phyloP scores from a whole-genome alignment of 495 filamentous ascomycete species.

The Jackrogersella minutella region DNA sequence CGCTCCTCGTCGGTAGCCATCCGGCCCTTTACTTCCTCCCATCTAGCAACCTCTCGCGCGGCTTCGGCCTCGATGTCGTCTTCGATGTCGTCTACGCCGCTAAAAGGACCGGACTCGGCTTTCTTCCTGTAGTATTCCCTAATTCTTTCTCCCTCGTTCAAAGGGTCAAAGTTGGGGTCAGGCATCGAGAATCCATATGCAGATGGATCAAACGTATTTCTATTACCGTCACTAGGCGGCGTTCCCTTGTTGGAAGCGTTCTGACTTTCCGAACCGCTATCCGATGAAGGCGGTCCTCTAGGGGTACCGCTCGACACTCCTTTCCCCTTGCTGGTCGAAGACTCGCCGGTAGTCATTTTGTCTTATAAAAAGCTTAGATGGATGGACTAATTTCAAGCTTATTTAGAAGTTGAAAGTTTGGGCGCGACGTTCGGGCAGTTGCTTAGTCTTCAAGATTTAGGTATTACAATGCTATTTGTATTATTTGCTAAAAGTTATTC shows the following conservation, averaged over 20 bases:
- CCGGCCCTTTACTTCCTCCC: background rate
- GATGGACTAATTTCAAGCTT: too few relatives aligned
- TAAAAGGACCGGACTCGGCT: background rate
- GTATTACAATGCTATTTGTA: background rate
- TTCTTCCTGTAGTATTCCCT: background rate
- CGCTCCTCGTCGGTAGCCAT: constrained; percentile 8
- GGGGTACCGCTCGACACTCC: too few relatives aligned
- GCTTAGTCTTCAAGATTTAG: too few relatives aligned
- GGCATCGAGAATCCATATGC: constrained; percentile 15
- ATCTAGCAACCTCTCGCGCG: background rate
- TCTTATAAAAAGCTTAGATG: too few relatives aligned
- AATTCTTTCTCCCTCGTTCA: background rate
- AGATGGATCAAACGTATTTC: background rate
- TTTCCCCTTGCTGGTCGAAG: too few relatives aligned
- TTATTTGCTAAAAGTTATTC: background rate
- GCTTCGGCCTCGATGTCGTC: background rate
- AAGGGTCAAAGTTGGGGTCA: constrained; percentile 23
- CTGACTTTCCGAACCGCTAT: too few relatives aligned
- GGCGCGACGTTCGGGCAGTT: too few relatives aligned
- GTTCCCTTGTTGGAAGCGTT: too few relatives aligned
- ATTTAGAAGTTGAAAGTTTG: too few relatives aligned
- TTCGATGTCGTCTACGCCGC: background rate
- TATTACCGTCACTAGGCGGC: too few relatives aligned
- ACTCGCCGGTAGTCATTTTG: too few relatives aligned
- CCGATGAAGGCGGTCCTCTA: too few relatives aligned